Evolutionary conservation across 164 flowering plant genomes (phyloP).

Genomic region (Tinospora cordifolia): DNA sequence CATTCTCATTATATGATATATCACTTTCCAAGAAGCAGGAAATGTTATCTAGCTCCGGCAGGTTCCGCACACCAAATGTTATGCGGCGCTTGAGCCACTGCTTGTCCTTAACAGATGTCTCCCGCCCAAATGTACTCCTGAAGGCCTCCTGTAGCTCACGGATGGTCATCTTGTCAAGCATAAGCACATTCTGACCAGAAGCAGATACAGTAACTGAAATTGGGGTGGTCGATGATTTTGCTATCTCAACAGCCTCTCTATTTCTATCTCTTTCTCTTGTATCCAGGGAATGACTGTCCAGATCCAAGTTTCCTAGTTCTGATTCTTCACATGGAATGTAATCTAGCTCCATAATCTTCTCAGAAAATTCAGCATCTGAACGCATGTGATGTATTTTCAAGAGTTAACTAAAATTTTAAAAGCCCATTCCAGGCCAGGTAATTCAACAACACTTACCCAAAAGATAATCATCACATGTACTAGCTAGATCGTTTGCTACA

Average conservation of each 20-base stretch:
- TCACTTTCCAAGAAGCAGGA: constrained; percentile 22
- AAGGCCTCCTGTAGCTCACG: constrained; percentile 29
- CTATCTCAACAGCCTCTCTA: constrained; percentile 26
- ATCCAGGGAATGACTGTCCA: constrained; percentile 33
- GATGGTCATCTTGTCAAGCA: constrained; percentile 23
- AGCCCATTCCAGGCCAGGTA: not conserved
- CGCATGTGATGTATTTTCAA: constrained; percentile 3
- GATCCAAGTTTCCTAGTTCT: constrained; percentile 26
- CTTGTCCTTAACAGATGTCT: constrained; percentile 23
- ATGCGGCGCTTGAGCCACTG: constrained; percentile 32
- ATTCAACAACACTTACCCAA: constrained; percentile 32
- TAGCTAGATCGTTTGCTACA: constrained; percentile 32
- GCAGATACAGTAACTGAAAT: constrained; percentile 24
- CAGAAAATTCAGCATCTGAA: constrained; percentile 44
- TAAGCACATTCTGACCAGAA: constrained; percentile 16
- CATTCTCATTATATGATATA: constrained; percentile 23
- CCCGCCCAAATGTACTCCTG: constrained; percentile 28
- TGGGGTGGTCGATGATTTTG: constrained; percentile 28
- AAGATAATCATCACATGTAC: constrained; percentile 48
- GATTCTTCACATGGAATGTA: constrained; percentile 27
- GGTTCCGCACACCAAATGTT: constrained; percentile 24
- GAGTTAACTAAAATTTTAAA: not conserved
- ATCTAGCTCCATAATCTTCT: constrained; percentile 28
- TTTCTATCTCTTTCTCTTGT: constrained; percentile 32
- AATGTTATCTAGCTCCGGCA: constrained; percentile 25